Conservation (phyloP, 768 basidiomycete genomes). For the Astraeus odoratus region DNA sequence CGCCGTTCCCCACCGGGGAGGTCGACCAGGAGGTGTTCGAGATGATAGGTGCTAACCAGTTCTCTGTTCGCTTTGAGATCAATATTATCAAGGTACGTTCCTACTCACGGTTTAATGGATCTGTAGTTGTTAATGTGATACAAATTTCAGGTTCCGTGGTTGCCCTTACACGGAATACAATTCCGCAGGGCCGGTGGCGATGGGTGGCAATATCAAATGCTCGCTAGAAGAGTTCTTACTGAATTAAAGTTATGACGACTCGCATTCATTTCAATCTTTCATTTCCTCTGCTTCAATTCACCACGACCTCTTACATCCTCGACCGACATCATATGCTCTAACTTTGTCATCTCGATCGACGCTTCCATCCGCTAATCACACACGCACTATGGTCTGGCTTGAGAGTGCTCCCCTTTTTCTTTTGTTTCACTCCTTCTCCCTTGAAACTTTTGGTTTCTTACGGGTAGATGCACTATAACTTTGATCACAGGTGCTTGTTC, state of each 20-base stretch:
- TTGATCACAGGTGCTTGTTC: no score
- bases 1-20: slow-evolving; percentile 59
- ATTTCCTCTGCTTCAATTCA: slow-evolving; percentile 3
- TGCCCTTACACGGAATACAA: slow-evolving; percentile 91
- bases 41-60: slow-evolving; percentile 61
- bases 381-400: no score
- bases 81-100: slow-evolving; percentile 87
- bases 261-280: neutral
- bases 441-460: no score
- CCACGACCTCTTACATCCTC: neutral
- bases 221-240: slow-evolving; percentile 80
- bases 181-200: slow-evolving; percentile 88
- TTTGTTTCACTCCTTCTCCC: no score
- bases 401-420: no score
- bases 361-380: neutral
- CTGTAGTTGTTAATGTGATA: neutral
- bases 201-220: slow-evolving; percentile 97
- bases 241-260: slow-evolving; percentile 71
- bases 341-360: neutral
- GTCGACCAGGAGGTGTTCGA: slow-evolving; percentile 67
- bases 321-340: no score
- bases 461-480: no score
- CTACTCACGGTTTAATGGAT: neutral
- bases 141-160: slow-evolving; percentile 70
- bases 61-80: slow-evolving; percentile 94